Conservation (phyloP, 2,329 filamentous ascomycete species). For the Rhexocercosporidium sp. region DNA sequence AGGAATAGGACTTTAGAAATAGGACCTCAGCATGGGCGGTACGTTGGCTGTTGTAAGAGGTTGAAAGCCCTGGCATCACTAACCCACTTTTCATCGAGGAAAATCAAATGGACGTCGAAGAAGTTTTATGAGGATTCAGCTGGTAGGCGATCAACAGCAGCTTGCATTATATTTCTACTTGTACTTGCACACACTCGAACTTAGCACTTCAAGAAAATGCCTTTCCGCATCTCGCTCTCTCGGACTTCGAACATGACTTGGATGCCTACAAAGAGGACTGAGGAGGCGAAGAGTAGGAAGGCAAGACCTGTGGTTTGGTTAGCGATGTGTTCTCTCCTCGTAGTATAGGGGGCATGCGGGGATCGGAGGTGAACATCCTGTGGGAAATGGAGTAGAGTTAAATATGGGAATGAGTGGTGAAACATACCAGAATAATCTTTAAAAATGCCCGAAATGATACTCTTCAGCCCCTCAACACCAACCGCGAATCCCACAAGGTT, state of each 20-base stretch:
- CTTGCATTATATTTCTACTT: neutral
- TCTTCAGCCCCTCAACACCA: conserved; percentile 84
- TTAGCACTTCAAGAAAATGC: conserved; percentile 79
- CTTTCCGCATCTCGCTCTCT: conserved; percentile 80
- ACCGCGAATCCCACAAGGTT: conserved; percentile 96
- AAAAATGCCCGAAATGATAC: conserved; percentile 76
- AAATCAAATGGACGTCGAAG: too few relatives aligned
- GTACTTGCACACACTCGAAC: neutral
- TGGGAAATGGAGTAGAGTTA: neutral
- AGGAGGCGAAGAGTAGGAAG: conserved; percentile 75
- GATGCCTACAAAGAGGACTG: conserved; percentile 79
- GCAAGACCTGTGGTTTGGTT: conserved; percentile 57
- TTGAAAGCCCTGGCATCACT: too few relatives aligned
- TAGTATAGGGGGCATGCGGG: neutral
- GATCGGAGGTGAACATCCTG: conserved; percentile 30
- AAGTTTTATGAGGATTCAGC: neutral
- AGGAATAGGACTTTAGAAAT: neutral
- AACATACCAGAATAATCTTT: conserved; percentile 71
- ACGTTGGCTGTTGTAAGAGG: too few relatives aligned
- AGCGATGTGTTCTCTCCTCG: neutral
- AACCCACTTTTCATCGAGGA: too few relatives aligned
- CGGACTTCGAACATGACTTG: conserved; percentile 98
- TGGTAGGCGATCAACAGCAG: neutral
- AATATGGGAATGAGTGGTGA: neutral
- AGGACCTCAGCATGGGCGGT: too few relatives aligned